Conservation (phyloP, 169 alveolate species). For the Plasmodium fragile region DNA sequence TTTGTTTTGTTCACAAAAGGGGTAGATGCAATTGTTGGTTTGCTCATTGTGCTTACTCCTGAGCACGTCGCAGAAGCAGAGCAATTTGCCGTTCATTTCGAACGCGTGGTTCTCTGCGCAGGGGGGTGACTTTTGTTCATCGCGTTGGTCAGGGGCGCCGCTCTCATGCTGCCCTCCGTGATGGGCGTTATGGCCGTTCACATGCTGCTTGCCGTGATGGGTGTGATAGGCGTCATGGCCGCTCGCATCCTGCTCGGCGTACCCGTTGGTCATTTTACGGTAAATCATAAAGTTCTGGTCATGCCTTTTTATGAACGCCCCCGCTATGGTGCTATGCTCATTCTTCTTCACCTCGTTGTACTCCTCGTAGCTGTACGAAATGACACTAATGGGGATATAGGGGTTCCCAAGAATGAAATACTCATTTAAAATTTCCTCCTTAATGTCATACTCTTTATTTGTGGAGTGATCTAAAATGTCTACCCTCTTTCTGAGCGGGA, state of each 20-base stretch:
- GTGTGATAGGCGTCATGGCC: too few relatives aligned
- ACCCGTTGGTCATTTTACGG: not conserved
- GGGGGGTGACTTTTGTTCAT: not conserved
- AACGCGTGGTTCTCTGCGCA: slow-evolving; percentile 35
- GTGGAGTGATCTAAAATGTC: slow-evolving; percentile 47
- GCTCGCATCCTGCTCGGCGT: not conserved
- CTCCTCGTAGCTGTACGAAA: slow-evolving; percentile 31
- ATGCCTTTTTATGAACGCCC: slow-evolving; percentile 42
- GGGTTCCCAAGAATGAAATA: slow-evolving; percentile 72
- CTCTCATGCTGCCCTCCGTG: too few relatives aligned
- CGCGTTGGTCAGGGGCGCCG: not conserved
- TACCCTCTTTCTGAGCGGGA: slow-evolving; percentile 62
- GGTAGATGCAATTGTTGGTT: slow-evolving; percentile 36
- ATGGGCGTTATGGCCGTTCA: too few relatives aligned
- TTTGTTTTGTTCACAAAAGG: slow-evolving; percentile 52
- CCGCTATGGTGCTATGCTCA: slow-evolving; percentile 39
- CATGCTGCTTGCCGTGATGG: too few relatives aligned
- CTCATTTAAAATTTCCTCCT: slow-evolving; percentile 72
- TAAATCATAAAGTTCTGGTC: slow-evolving; percentile 25
- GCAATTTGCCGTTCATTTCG: slow-evolving; percentile 20
- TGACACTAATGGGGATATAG: slow-evolving; percentile 61
- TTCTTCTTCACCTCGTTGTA: slow-evolving; percentile 54
- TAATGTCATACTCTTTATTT: slow-evolving; percentile 70
- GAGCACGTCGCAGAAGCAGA: slow-evolving; percentile 52
- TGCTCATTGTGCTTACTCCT: not conserved